Conservation (phyloP, 805 yeast genomes). For the Yamadazyma takamatsuzukensis region DNA sequence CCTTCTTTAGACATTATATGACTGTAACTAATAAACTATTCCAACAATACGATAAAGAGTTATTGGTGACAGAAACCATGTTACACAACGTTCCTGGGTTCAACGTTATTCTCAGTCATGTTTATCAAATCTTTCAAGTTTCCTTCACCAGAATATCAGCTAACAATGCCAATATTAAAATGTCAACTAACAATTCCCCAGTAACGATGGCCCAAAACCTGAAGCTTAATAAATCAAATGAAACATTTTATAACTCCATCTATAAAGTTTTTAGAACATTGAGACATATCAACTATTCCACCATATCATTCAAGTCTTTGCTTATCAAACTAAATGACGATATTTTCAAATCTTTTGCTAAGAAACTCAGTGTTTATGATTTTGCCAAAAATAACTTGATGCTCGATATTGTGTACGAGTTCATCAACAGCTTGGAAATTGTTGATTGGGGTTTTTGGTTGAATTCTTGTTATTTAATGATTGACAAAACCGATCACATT, state of each 20-base stretch:
- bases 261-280: constrained; percentile 36
- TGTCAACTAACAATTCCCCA: not conserved
- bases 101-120: constrained; percentile 41
- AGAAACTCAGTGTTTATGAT: constrained; percentile 33
- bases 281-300: constrained; percentile 30
- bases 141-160: constrained; percentile 23
- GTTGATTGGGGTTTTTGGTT: constrained; percentile 81
- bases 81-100: constrained; percentile 42
- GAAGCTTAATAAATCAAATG: constrained; percentile 21
- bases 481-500: constrained; percentile 55
- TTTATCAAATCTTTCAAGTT: constrained; percentile 39
- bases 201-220: not conserved
- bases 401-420: constrained; percentile 39
- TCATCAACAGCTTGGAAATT: constrained; percentile 27
- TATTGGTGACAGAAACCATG: constrained; percentile 7
- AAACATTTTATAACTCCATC: constrained; percentile 35
- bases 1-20: constrained; percentile 59
- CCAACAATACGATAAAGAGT: not conserved
- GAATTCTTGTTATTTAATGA: constrained; percentile 52
- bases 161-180: constrained; percentile 10
- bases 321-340: constrained; percentile 17
- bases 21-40: constrained; percentile 17
- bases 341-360: constrained; percentile 33
- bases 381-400: constrained; percentile 35
- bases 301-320: not conserved